A percentile compares a stretch with the other conserved stretches of the same genome.
Evolutionary conservation across 352 stramenopile genomes (phyloP).

Genomic region (Sclerospora graminicola): DNA sequence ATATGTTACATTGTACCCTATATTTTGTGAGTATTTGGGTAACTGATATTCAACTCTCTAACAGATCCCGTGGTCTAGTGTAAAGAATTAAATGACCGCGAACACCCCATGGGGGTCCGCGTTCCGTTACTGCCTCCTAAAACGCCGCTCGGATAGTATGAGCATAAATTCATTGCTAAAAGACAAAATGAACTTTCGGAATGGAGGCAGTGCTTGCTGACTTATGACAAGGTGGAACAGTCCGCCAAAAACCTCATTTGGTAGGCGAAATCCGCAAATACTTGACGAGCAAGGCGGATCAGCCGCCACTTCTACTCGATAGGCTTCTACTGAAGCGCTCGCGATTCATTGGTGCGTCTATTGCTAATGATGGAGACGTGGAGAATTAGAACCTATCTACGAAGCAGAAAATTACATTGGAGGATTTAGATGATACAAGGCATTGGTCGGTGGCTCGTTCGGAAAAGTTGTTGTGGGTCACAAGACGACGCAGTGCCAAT

Average conservation of each 20-base stretch:
- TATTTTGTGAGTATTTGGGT: too few species aligned
- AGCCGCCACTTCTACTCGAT: slow-evolving; percentile 67
- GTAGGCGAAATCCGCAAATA: slow-evolving; percentile 73
- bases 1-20: too few species aligned
- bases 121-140: slow-evolving; percentile 70
- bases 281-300: slow-evolving; percentile 71
- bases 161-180: slow-evolving; percentile 69
- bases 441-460: slow-evolving; percentile 87
- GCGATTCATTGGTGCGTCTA: slow-evolving; percentile 52
- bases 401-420: slow-evolving; percentile 43
- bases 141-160: slow-evolving; percentile 76
- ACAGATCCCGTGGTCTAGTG: too few species aligned
- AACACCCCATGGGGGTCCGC: slow-evolving; percentile 54
- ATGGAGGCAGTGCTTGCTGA: slow-evolving; percentile 58
- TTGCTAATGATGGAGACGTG: slow-evolving; percentile 48
- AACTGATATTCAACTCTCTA: too few species aligned
- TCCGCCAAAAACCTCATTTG: slow-evolving; percentile 67
- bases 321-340: slow-evolving; percentile 48
- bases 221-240: slow-evolving; percentile 64
- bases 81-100: slow-evolving; percentile 57
- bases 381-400: slow-evolving; percentile 11
- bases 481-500: too few species aligned
- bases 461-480: slow-evolving; percentile 86
- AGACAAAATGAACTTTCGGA: slow-evolving; percentile 55
- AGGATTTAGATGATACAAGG: slow-evolving; percentile 84